A percentile compares a stretch with the other conserved stretches of the same genome.
These are phyloP conservation scores for Fraxinus americana DNA, from an alignment of 257 asterid species.

Conservation along the genomic window DNA sequence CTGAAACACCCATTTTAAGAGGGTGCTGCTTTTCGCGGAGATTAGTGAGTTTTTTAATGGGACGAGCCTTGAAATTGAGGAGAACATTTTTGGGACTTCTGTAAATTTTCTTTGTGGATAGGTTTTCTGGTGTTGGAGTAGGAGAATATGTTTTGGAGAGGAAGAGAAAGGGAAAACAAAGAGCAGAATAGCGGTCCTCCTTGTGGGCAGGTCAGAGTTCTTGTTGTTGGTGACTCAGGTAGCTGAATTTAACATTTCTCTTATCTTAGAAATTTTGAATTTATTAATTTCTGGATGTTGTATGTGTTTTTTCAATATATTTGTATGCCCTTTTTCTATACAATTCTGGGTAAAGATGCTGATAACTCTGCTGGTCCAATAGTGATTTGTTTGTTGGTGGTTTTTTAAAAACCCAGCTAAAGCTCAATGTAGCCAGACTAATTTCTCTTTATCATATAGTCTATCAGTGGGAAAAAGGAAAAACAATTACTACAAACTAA, in stretches of 20 bases:
- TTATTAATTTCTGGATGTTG: background rate
- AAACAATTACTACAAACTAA: background rate
- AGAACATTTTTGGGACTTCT: constrained; percentile 12
- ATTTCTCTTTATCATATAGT: background rate
- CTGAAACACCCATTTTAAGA: constrained; percentile 15
- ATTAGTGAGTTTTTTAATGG: constrained; percentile 23
- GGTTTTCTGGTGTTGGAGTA: background rate
- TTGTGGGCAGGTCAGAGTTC: constrained; percentile 91
- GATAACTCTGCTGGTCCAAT: background rate
- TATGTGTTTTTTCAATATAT: background rate
- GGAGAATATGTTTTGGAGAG: constrained; percentile 86
- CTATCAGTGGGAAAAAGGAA: background rate
- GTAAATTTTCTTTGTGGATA: constrained; percentile 9
- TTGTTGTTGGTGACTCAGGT: constrained; percentile 95
- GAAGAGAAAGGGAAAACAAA: constrained; percentile 62
- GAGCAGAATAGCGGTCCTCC: constrained; percentile 88
- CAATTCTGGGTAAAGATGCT: background rate
- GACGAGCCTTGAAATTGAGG: constrained; percentile 22
- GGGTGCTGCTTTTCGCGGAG: constrained; percentile 3
- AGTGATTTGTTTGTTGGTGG: too few relatives aligned
- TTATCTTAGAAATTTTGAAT: background rate
- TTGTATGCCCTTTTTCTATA: constrained; percentile 8
- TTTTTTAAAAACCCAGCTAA: background rate
- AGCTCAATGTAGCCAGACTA: background rate
- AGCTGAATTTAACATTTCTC: constrained; percentile 13